Percentiles rank a stretch among this genome's conserved stretches.
phyloP scores from a whole-genome alignment of 352 stramenopile species.

The Phytophthora uliginosa region DNA sequence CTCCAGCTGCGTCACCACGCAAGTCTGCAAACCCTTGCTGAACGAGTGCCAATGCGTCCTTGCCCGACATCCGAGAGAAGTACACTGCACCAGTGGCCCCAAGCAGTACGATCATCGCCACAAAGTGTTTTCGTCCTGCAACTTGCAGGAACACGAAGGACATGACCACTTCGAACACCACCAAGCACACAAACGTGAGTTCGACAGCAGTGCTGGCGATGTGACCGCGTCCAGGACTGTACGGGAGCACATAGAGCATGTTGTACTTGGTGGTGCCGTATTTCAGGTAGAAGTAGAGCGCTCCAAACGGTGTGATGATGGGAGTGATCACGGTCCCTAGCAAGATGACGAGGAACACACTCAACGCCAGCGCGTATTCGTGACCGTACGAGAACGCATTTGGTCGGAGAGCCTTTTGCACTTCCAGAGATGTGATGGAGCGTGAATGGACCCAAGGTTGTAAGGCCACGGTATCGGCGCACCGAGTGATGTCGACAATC shows the following conservation, averaged over 20 bases:
- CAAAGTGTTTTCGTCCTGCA: conserved; percentile 58
- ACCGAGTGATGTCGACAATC: conserved; percentile 78
- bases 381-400: conserved; percentile 79
- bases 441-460: conserved; percentile 79
- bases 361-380: conserved; percentile 86
- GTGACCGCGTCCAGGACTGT: conserved; percentile 72
- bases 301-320: conserved; percentile 81
- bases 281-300: conserved; percentile 88
- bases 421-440: conserved; percentile 68
- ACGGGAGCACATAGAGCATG: conserved; percentile 81
- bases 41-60: conserved; percentile 40
- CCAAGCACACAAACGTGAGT: conserved; percentile 72
- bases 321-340: conserved; percentile 84
- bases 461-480: conserved; percentile 68
- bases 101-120: conserved; percentile 69
- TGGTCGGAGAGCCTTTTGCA: conserved; percentile 54
- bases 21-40: conserved; percentile 48
- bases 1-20: conserved; percentile 13
- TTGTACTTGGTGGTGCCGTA: conserved; percentile 85
- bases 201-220: conserved; percentile 70
- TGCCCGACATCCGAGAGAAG: conserved; percentile 61
- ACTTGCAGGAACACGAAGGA: conserved; percentile 82
- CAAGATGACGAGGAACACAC: conserved; percentile 79
- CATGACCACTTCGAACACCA: conserved; percentile 82
- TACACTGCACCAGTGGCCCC: conserved; percentile 54